Conservation (phyloP, 768 basidiomycete genomes). For the Lanmaoa pseudosensibilis region DNA sequence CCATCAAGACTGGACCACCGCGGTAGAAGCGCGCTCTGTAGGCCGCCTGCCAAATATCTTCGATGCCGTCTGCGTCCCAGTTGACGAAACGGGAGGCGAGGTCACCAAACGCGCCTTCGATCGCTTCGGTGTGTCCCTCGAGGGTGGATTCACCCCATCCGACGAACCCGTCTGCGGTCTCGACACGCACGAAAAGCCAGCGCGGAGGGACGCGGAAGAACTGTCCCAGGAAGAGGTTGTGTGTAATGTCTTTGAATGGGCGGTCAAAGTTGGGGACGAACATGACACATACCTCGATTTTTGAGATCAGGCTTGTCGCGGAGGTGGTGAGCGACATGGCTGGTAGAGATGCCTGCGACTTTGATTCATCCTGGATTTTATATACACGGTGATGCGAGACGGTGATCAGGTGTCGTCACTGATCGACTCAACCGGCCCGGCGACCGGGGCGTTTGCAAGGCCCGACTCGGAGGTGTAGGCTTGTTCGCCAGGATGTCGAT, state of each 20-base stretch:
- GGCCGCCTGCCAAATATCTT: constrained; percentile 71
- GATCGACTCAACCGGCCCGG: neutral
- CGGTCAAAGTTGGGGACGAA: neutral
- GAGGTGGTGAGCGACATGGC: constrained; percentile 17
- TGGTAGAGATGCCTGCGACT: neutral
- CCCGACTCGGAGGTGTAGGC: neutral
- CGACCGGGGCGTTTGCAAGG: neutral
- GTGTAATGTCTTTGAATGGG: neutral
- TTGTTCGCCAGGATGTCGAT: too few relatives aligned
- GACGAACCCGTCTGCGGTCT: constrained; percentile 58
- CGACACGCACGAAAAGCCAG: constrained; percentile 74
- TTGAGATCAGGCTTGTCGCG: constrained; percentile 24
- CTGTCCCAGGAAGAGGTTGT: constrained; percentile 25
- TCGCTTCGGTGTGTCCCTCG: constrained; percentile 70
- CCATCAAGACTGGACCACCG: constrained; percentile 72
- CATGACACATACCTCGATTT: constrained; percentile 21
- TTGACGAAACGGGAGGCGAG: constrained; percentile 60
- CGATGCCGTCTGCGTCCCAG: constrained; percentile 62
- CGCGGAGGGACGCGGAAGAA: constrained; percentile 68
- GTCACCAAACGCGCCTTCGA: constrained; percentile 65
- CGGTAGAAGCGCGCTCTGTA: constrained; percentile 72
- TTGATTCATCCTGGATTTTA: neutral
- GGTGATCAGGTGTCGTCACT: neutral
- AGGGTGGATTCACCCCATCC: constrained; percentile 79
- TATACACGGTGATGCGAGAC: neutral